A percentile compares a stretch with the other conserved stretches of the same genome.
These are phyloP conservation scores for Excoecaria cochinchinensis DNA, from an alignment of 345 rosid genomes.

Conservation along the genomic window DNA sequence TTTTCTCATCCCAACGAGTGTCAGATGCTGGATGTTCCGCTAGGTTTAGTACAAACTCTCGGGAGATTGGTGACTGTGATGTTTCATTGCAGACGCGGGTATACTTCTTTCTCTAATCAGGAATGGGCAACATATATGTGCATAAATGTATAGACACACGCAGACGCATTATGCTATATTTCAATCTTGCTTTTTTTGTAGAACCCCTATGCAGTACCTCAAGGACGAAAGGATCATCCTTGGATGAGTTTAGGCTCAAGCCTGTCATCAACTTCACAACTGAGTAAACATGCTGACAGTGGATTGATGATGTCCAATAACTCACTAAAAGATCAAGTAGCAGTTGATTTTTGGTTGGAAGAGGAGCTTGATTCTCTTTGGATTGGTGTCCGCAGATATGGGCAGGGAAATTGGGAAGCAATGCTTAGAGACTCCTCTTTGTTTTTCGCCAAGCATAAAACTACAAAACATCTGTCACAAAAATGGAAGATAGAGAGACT, in stretches of 20 bases:
- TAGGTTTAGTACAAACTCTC: not conserved
- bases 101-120: not conserved
- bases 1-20: not conserved
- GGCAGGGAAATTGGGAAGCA: slow-evolving; percentile 17
- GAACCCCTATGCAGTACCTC: not conserved
- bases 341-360: slow-evolving; percentile 13
- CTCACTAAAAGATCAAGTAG: not conserved
- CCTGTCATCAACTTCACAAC: not conserved
- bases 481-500: slow-evolving; percentile 19
- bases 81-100: not conserved
- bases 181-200: not conserved
- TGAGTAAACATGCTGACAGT: not conserved
- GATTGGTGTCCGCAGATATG: slow-evolving; percentile 27
- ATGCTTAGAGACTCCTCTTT: slow-evolving; percentile 14
- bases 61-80: not conserved
- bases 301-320: not conserved
- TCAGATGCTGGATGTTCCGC: slow-evolving; percentile 2
- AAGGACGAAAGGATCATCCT: not conserved
- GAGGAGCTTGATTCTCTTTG: slow-evolving; percentile 27
- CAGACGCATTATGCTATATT: not conserved
- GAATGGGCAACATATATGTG: too few species aligned
- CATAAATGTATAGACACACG: too few species aligned
- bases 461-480: slow-evolving; percentile 9
- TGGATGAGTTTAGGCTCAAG: not conserved
- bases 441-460: slow-evolving; percentile 6